These are phyloP conservation scores for Phalaenopsis hybrid DNA, from an alignment of 116 monocot species.

Conservation along the genomic window DNA sequence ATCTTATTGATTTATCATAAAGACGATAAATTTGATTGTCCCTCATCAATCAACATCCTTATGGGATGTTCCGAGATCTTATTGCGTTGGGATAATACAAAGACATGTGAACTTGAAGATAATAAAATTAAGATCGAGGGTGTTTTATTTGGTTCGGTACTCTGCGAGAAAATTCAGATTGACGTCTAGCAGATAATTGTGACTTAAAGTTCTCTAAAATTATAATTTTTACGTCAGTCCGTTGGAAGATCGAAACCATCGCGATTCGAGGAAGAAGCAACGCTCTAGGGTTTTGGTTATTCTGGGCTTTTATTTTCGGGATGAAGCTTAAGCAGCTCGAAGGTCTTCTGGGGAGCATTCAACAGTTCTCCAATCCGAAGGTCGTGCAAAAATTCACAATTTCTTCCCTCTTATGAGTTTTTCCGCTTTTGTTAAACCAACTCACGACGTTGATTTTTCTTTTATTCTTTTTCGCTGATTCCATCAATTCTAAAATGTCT, in stretches of 20 bases:
- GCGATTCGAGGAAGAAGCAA: not conserved
- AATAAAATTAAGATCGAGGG: too few relatives aligned
- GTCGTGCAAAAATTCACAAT: constrained; percentile 9
- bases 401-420: not conserved
- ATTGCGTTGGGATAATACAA: too few relatives aligned
- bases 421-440: not conserved
- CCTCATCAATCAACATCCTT: too few relatives aligned
- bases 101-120: too few relatives aligned
- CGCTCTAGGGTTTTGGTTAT: constrained; percentile 6
- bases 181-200: too few relatives aligned
- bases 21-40: too few relatives aligned
- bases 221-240: too few relatives aligned
- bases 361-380: constrained; percentile 85
- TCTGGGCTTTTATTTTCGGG: not conserved
- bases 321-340: constrained; percentile 99
- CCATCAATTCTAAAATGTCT: not conserved
- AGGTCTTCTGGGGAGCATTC: constrained; percentile 66
- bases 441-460: not conserved
- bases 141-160: too few relatives aligned
- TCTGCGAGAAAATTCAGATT: too few relatives aligned
- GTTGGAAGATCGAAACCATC: not conserved
- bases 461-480: not conserved
- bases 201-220: too few relatives aligned
- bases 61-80: too few relatives aligned
- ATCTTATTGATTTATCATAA: too few relatives aligned